Percentiles rank a stretch among this genome's conserved stretches.
Evolutionary conservation across 257 asterid species (phyloP).

Genomic region (Solanum gracilifrons): DNA sequence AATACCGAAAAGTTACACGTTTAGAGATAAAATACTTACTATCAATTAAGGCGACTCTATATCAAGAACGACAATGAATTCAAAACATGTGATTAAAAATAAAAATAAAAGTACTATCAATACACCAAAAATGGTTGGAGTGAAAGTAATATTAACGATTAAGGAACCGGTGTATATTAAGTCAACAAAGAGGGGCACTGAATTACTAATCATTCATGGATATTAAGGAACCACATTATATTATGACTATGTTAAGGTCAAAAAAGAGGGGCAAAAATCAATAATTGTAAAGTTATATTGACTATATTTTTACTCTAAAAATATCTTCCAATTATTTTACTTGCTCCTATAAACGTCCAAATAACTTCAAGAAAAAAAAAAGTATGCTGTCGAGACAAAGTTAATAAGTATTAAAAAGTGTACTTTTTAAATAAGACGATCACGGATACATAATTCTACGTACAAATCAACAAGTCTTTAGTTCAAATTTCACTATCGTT

Average conservation of each 20-base stretch:
- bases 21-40: neutral
- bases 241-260: neutral
- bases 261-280: neutral
- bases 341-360: neutral
- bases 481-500: neutral
- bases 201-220: neutral
- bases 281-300: neutral
- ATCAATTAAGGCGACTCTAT: neutral
- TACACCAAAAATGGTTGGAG: neutral
- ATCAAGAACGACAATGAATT: neutral
- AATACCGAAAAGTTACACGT: neutral
- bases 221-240: neutral
- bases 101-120: neutral
- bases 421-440: neutral
- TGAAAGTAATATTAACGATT: neutral
- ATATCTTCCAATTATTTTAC: neutral
- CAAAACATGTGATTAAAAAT: neutral
- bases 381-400: neutral
- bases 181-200: neutral
- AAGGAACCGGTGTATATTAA: neutral
- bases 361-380: neutral
- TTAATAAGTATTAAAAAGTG: neutral
- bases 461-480: neutral
- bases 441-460: no score
- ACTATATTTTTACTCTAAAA: neutral